Base-by-base conservation (phyloP, 441 rosid genomes). In the Heliophila coronopifolia region DNA sequence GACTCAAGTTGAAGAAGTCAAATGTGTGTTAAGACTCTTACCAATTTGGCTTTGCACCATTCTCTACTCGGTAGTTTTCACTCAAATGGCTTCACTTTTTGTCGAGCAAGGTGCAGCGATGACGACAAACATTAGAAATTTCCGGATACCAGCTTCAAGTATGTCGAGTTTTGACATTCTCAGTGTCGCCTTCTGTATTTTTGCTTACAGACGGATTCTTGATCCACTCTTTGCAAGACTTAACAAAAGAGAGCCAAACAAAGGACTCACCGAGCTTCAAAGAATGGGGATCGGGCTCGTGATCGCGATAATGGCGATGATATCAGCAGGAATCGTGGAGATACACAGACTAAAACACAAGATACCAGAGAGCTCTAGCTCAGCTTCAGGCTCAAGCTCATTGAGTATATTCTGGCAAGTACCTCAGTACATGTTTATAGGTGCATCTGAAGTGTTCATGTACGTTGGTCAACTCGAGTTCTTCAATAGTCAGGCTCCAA, bases 401-500 rank as follows among this genome's bases (percentile, higher is more conserved):
- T 46, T 93, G 55, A 93, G 96, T 81, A 86, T 93, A 68, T 79
- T 93, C 70, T 93, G 96, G 97, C 99, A 93, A 73, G 70, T 65
- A 63, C 99, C 99, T 2, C 99, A 89, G 46, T 89, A 80, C 34
- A 86, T 81, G 0, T 69, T 89, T 6, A 82, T 89, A 0, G 99
- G 99, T 38, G 99, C 97, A 32, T 93, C 99, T 7, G 99, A 93
- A 69, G 99, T 93, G 33, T 93, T 93, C 76, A 93, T 93, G 99
- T 93, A 93, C 32, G 97, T 93, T 0, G 94, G 97, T 9, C 97
- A 93, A 60, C 77, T 93, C 9, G 99, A 93, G 59, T 93, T 93
- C 79, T 93, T 93, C 76, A 93, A 93, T 42, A 88, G 90, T 1
- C 99, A 93, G 39, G 55, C 99, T 9, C 99, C 97, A 2, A 90